phyloP scores from a whole-genome alignment of 306 rosid species.

The Geum urbanum region DNA sequence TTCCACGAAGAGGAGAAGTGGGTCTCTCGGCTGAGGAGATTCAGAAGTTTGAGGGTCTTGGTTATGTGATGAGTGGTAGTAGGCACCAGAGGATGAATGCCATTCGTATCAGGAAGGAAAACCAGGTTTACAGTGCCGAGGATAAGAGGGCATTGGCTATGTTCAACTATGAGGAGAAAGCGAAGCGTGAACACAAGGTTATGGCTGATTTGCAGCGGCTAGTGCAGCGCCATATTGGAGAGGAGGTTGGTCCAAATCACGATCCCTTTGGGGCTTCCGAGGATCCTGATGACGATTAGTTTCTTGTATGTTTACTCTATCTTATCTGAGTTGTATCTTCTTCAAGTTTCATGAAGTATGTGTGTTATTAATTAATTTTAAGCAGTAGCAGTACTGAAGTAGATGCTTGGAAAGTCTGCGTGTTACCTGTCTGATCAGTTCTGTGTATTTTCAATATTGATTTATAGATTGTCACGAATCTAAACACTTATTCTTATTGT shows the following conservation, averaged over 20 bases:
- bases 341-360: not conserved
- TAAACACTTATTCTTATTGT: too few species aligned
- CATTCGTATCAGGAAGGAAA: slow-evolving; percentile 39
- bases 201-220: slow-evolving; percentile 96
- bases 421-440: too few species aligned
- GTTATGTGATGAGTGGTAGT: too few species aligned
- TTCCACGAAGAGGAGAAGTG: slow-evolving; percentile 96
- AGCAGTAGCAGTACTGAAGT: slow-evolving; percentile 2
- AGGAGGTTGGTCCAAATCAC: slow-evolving; percentile 95
- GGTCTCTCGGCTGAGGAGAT: slow-evolving; percentile 73
- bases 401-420: not conserved
- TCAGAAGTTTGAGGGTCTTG: too few species aligned
- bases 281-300: slow-evolving; percentile 45
- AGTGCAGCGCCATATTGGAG: slow-evolving; percentile 92
- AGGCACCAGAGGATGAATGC: too few species aligned
- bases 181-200: slow-evolving; percentile 90
- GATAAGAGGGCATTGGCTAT: slow-evolving; percentile 95
- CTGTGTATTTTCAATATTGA: too few species aligned
- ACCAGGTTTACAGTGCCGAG: slow-evolving; percentile 98
- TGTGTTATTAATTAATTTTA: slow-evolving; percentile 8
- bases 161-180: slow-evolving; percentile 94
- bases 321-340: not conserved
- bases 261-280: slow-evolving; percentile 71
- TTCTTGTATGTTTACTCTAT: slow-evolving; percentile 27
- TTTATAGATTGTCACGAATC: too few species aligned